Percentiles rank a stretch among this genome's conserved stretches.
Evolutionary conservation across 129 eudicot species (phyloP).

Genomic region (Daucus carota): DNA sequence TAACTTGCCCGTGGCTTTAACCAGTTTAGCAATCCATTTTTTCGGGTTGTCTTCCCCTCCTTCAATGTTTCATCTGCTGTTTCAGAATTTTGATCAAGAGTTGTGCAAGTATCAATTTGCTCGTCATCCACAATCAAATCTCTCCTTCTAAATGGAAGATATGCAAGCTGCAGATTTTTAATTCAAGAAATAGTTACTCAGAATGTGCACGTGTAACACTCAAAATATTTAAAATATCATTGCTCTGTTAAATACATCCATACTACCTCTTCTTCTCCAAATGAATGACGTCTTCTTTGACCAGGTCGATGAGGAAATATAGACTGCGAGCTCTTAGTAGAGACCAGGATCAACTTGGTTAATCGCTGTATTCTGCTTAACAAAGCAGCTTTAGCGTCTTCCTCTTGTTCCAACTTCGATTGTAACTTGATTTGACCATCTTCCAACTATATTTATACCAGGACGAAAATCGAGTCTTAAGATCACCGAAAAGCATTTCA

Average conservation of each 20-base stretch:
- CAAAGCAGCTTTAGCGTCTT: constrained; percentile 96
- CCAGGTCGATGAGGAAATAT: constrained; percentile 58
- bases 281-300: constrained; percentile 82
- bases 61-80: constrained; percentile 42
- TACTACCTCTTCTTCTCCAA: constrained; percentile 95
- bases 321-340: constrained; percentile 72
- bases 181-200: neutral
- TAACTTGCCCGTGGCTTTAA: constrained; percentile 72
- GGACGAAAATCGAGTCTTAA: constrained; percentile 17
- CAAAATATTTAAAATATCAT: neutral
- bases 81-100: constrained; percentile 62
- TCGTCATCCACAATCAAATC: constrained; percentile 83
- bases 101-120: constrained; percentile 47
- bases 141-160: constrained; percentile 83
- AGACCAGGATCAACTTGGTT: constrained; percentile 87
- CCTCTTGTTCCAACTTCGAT: constrained; percentile 94
- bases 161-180: constrained; percentile 60
- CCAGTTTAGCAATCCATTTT: constrained; percentile 88
- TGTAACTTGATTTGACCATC: constrained; percentile 93
- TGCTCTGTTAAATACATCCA: neutral
- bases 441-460: constrained; percentile 59
- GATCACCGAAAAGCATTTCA: constrained; percentile 8
- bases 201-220: neutral
- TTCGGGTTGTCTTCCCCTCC: constrained; percentile 68
- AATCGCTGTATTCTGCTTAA: constrained; percentile 86